phyloP scores from a whole-genome alignment of 2,329 filamentous ascomycete genomes.

The Calonectria fujianensis region DNA sequence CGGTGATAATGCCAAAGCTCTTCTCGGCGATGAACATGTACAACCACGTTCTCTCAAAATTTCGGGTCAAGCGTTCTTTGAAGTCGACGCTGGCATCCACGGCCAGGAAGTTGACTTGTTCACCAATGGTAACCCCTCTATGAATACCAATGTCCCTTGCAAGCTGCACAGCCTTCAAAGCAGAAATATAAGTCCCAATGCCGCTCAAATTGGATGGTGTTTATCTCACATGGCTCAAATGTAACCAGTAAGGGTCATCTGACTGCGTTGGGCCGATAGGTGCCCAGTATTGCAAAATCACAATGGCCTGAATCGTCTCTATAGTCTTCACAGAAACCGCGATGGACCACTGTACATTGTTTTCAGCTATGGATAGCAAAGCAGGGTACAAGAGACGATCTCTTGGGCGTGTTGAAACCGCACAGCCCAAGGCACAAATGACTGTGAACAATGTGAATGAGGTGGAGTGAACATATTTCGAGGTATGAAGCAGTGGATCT shows the following conservation, averaged over 20 bases:
- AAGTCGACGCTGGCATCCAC: conserved; percentile 33
- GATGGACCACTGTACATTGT: conserved; percentile 53
- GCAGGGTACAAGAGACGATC: conserved; percentile 50
- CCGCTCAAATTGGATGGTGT: background rate
- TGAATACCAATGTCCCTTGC: conserved; percentile 51
- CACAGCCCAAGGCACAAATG: conserved; percentile 53
- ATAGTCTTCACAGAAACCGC: conserved; percentile 52
- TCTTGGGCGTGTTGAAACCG: conserved; percentile 50
- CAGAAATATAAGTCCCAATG: background rate
- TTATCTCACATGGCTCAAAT: conserved; percentile 48
- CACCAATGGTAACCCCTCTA: conserved; percentile 42
- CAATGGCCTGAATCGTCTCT: conserved; percentile 53
- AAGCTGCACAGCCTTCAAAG: conserved; percentile 47
- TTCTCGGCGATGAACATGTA: conserved; percentile 43
- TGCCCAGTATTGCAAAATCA: conserved; percentile 53
- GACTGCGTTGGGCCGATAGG: conserved; percentile 45
- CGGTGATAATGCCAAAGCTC: conserved; percentile 42
- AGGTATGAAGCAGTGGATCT: conserved; percentile 51
- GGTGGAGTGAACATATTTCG: conserved; percentile 47
- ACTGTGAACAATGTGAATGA: conserved; percentile 54
- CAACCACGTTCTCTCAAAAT: conserved; percentile 43
- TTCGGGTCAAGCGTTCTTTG: conserved; percentile 35
- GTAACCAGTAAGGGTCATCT: conserved; percentile 53
- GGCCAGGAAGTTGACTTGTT: conserved; percentile 44
- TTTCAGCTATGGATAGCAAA: conserved; percentile 50